Evolutionary conservation across 257 asterid species (phyloP).

Genomic region (Lavandula angustifolia): DNA sequence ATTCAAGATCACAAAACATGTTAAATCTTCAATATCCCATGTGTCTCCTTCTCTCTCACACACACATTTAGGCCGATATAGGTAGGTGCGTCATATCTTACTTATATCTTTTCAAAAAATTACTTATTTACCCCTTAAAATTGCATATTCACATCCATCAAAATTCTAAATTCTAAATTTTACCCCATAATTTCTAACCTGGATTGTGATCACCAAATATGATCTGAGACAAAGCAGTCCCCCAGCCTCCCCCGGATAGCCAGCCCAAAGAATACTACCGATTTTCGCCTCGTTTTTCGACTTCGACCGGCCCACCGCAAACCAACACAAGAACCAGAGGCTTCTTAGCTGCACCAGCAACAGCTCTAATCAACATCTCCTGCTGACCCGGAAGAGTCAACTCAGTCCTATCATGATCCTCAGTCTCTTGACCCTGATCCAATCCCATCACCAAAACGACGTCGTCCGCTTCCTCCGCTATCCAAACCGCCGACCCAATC

Average conservation of each 20-base stretch:
- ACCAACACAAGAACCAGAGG: slow-evolving; percentile 71
- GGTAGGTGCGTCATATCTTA: no score
- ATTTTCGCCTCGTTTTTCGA: slow-evolving; percentile 53
- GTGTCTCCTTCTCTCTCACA: no score
- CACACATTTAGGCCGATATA: no score
- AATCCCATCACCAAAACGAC: slow-evolving; percentile 83
- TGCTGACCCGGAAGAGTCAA: slow-evolving; percentile 76
- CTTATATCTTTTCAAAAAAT: no score
- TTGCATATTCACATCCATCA: no score
- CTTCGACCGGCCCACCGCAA: slow-evolving; percentile 74
- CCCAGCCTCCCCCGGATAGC: slow-evolving; percentile 97
- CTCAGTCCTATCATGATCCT: slow-evolving; percentile 56
- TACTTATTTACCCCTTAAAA: no score
- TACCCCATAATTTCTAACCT: slow-evolving; percentile 38
- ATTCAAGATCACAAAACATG: no score
- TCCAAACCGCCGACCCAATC: slow-evolving; percentile 44
- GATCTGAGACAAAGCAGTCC: slow-evolving; percentile 64
- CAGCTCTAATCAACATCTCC: slow-evolving; percentile 53
- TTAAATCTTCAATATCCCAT: no score
- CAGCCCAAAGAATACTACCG: slow-evolving; percentile 82
- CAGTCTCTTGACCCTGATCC: slow-evolving; percentile 66
- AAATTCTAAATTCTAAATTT: no score
- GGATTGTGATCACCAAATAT: slow-evolving; percentile 83
- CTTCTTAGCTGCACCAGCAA: slow-evolving; percentile 62
- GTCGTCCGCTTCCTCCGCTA: slow-evolving; percentile 53